Evolutionary conservation across 2,329 filamentous ascomycete species (phyloP), one percentile per base, ranked within the genome.

Genomic region (Penicillium sp.): DNA sequence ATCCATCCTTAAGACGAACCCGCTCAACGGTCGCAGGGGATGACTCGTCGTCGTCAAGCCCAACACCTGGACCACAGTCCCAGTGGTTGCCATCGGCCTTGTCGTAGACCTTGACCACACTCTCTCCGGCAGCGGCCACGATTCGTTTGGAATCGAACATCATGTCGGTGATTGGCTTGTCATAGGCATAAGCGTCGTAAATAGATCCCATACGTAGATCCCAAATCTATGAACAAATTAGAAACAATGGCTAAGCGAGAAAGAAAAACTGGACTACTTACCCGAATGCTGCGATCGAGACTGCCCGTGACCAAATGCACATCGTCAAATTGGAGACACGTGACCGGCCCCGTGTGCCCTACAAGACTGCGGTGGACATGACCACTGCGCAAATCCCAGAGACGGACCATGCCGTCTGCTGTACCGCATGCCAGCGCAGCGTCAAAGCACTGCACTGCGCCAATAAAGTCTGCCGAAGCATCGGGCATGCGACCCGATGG

Each of bases 41-140:
- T 64, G 84, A 86, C 13, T 82, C 85, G 50, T 89, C 86, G 20
- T 86, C 84, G 57, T 87, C 87, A 11, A 76, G 73, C 3, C 81
- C 82, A 46, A 89, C 85, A 35, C 92, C 93, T 2, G 91, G 87
- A 51, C 94, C 94, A 74, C 92, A 97, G 73, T 96, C 91, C 94
- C 94, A 99, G 74, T 97, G 94, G 59, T 90, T 82, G 39, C 92
- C 92, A 71, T 99, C 94, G 3, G 91, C 88, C 81, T 97, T 97
- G 78, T 99, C 94, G 77, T 97, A 99, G 57, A 99, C 89, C 78
- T 99, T 99, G 66, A 94, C 92, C 24, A 97, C 91, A 68, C 92
- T 87, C 74, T 97, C 94, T 40, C 92, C 90, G 0, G 92, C 92
- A 2, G 94, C 93, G 50, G 89, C 85, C 34, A 94, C 92, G 64